These are phyloP conservation scores for Hebeloma cylindrosporum DNA, from an alignment of 768 basidiomycete species.

Conservation along the genomic window DNA sequence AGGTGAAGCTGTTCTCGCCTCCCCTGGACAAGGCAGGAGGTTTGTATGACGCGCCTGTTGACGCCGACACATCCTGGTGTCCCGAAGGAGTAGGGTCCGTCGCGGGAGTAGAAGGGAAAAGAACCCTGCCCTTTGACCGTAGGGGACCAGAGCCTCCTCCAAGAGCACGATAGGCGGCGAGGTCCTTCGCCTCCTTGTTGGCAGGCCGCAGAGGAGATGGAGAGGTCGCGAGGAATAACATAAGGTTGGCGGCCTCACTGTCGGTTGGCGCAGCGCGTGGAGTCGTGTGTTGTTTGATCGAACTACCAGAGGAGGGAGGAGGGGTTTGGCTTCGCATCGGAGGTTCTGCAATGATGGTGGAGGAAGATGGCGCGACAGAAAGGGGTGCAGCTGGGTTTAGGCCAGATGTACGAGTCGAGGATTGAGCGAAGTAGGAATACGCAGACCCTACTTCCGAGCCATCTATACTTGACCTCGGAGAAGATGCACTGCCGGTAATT, in stretches of 20 bases:
- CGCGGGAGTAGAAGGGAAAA: conserved; percentile 53
- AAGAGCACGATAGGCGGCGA: conserved; percentile 56
- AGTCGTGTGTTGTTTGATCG: conserved; percentile 32
- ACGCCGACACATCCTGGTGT: conserved; percentile 19
- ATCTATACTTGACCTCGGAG: conserved; percentile 71
- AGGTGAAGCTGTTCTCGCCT: conserved; percentile 43
- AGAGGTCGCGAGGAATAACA: conserved; percentile 83
- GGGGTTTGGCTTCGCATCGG: conserved; percentile 39
- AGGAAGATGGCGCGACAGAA: conserved; percentile 41
- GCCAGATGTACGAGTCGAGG: conserved; percentile 56
- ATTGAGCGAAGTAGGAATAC: conserved; percentile 65
- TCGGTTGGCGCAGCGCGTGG: conserved; percentile 62
- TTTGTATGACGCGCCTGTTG: conserved; percentile 20
- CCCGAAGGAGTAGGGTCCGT: conserved; percentile 23
- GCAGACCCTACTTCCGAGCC: conserved; percentile 65
- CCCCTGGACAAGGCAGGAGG: conserved; percentile 29
- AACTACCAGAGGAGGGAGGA: conserved; percentile 31
- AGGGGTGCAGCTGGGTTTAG: conserved; percentile 39
- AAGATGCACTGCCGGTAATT: conserved; percentile 57
- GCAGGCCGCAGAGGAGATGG: conserved; percentile 73
- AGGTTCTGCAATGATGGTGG: conserved; percentile 29
- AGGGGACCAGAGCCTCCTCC: conserved; percentile 44
- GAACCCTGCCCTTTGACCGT: conserved; percentile 64
- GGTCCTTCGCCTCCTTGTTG: conserved; percentile 53
- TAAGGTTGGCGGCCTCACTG: conserved; percentile 83